These are phyloP conservation scores for Didymella pomorum DNA, from an alignment of 2,329 filamentous ascomycete genomes.

Conservation along the genomic window DNA sequence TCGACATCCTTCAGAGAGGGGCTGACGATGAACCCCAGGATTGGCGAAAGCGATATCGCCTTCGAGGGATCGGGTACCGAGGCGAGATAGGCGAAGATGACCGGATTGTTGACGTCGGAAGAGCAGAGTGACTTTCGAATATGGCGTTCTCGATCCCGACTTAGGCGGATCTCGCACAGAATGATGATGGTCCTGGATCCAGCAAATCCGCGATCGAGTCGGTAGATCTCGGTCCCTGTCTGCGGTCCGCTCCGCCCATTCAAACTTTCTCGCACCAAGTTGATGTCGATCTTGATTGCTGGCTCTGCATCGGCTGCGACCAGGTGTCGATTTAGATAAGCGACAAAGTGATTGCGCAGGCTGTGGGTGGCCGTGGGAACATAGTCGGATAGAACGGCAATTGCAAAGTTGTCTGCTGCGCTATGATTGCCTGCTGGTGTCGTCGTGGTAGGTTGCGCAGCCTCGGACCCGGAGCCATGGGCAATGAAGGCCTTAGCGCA, in stretches of 20 bases:
- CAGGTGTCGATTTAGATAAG: constrained; percentile 35
- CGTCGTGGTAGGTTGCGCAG: constrained; percentile 15
- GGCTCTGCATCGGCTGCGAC: constrained; percentile 27
- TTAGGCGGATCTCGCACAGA: constrained; percentile 29
- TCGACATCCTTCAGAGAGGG: constrained; percentile 32
- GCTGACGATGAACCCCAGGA: constrained; percentile 28
- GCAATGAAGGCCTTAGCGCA: constrained; percentile 38
- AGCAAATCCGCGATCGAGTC: constrained; percentile 28
- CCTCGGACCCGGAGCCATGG: constrained; percentile 17
- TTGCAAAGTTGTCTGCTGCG: constrained; percentile 26
- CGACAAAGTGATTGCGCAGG: constrained; percentile 34
- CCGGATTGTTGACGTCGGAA: constrained; percentile 20
- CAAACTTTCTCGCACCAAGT: constrained; percentile 8
- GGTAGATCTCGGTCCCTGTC: constrained; percentile 19
- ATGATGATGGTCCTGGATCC: constrained; percentile 25
- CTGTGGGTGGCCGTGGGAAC: constrained; percentile 34
- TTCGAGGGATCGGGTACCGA: constrained; percentile 16
- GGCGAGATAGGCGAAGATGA: constrained; percentile 33
- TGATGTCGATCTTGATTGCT: constrained; percentile 32
- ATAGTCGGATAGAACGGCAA: constrained; percentile 36
- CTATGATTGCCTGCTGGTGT: constrained; percentile 26
- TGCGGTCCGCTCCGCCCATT: constrained; percentile 22
- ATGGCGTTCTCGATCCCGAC: constrained; percentile 25
- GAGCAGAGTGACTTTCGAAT: constrained; percentile 23
- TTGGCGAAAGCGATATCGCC: constrained; percentile 19